Evolutionary conservation across 2,329 filamentous ascomycete genomes (phyloP), one percentile per base, ranked within the genome.

Genomic region (Apiospora aurea): DNA sequence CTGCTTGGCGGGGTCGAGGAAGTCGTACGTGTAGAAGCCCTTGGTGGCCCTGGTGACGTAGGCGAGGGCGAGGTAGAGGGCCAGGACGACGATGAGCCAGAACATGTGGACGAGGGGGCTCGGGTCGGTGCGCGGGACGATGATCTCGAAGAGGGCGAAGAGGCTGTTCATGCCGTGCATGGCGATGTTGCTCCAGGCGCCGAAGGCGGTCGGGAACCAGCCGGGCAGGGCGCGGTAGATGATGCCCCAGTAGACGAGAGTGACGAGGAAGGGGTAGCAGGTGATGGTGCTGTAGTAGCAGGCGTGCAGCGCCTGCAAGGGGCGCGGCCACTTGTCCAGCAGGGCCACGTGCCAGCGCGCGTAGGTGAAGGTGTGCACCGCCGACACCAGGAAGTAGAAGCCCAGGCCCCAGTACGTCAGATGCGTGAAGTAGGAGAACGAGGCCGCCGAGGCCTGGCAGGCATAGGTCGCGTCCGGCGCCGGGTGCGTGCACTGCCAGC

Each of bases 371-470:
- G 93, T 94, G 84, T 97, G 94, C 24, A 89, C 74, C 24, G 92
- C 86, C 1, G 92, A 86, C 77, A 91, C 84, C 71, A 91, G 85
- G 80, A 92, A 92, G 85, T 97, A 97, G 83, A 95, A 96, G 34
- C 89, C 91, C 47, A 96, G 83, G 1, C 93, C 93, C 93, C 93
- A 96, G 86, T 92, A 96, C 13, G 92, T 94, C 72, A 96, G 85
- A 78, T 91, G 86, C 41, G 94, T 97, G 85, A 97, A 97, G 86
- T 90, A 97, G 77, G 91, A 94, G 84, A 97, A 96, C 66, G 87
- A 87, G 66, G 85, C 82, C 70, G 85, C 83, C 38, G 89, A 87
- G 1, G 77, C 78, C 46, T 78, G 75, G 78, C 86, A 87, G 68
- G 87, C 83, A 73, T 70, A 73, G 6, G 70, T 24, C 29, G 47